Percentiles rank a stretch among this genome's conserved stretches.
These are phyloP conservation scores for Psidium guajava DNA, from an alignment of 345 rosid genomes.

Conservation along the genomic window DNA sequence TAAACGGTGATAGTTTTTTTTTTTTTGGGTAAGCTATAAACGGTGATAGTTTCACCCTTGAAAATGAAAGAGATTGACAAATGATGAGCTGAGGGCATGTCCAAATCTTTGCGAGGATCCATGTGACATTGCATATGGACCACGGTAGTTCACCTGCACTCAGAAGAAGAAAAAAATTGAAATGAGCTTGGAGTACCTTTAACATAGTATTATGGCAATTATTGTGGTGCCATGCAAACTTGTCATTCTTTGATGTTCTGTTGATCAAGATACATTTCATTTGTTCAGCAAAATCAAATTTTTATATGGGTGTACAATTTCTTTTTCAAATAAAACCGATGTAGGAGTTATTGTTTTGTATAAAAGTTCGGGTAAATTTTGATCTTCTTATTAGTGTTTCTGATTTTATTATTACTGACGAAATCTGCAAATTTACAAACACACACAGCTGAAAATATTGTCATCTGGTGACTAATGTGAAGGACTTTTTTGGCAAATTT, in stretches of 20 bases:
- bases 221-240: background rate
- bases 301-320: background rate
- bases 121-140: background rate
- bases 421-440: too few species aligned
- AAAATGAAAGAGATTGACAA: background rate
- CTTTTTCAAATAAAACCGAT: background rate
- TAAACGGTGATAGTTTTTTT: rapidly evolving
- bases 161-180: background rate
- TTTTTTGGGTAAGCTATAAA: too few species aligned
- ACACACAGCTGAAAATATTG: too few species aligned
- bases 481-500: too few species aligned
- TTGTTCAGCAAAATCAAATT: background rate
- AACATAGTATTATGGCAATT: background rate
- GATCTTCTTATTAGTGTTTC: too few species aligned
- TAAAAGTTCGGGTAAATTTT: too few species aligned
- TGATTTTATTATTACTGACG: too few species aligned
- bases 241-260: rapidly evolving
- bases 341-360: background rate
- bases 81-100: background rate
- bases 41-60: background rate
- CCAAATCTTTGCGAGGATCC: background rate
- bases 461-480: too few species aligned
- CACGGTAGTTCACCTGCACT: rapidly evolving
- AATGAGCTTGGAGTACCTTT: background rate
- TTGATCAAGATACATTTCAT: background rate